Evolutionary conservation across 23 red algal species (phyloP), one percentile per base, ranked within the genome.

Genomic region (Gracilariopsis chorda): DNA sequence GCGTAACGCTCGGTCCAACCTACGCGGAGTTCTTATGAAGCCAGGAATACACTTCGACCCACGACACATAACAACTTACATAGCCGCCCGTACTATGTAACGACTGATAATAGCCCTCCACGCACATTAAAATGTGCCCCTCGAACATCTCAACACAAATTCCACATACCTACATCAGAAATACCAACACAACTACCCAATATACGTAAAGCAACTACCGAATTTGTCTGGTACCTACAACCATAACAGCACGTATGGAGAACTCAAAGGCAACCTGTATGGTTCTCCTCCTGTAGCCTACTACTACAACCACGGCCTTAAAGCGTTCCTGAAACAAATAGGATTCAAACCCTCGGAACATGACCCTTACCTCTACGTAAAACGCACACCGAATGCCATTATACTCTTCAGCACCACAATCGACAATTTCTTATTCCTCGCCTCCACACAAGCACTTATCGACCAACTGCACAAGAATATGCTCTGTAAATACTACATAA

Each of bases 21-120:
- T 48, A 20, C 72, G 43, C 30, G 72, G 72, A 14, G 72, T 51
- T 48, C 17, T 14, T 14, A 78, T 78, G 72, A 78, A 51, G 17
- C 72, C 72, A 17, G 14, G 20, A 19, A 30, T 78, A 48, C 72
- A 78, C 43, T 78, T 78, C 43, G 28, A 78, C 48, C 72, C 72
- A 16, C 29, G 16, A 51, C 46, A 78, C 12, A 78, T 39, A 16
- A 29, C 72, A 13, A 49, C 12, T 28, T 49, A 49, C 39, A 49
- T 29, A 48, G 35, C 43, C 72, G 12, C 12, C 19, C 12, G 48
- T 10, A 49, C 72, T 51, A 21, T 30, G 17, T 10, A 19, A 10
- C 72, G 72, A 51, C 72, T 78, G 12, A 14, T 78, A 49, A 19
- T 44, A 12, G 72, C 72, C 19, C 13, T 49, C 48, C 10, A 19